Conservation (phyloP, 192 early-diverging fungal species). For the Borealophlyctis nickersoniae region DNA sequence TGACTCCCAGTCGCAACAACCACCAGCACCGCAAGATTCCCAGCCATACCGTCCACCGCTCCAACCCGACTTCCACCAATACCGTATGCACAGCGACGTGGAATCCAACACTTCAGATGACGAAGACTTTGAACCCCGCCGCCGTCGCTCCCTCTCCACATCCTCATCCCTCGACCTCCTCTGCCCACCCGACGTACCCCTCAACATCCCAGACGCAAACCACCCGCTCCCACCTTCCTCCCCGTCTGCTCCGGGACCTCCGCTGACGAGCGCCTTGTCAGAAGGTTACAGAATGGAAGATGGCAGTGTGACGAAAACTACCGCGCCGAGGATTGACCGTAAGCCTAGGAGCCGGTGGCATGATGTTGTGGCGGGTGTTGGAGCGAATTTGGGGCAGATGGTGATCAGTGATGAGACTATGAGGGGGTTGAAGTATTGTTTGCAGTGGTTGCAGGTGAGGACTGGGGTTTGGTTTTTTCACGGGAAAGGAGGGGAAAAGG, state of each 20-base stretch:
- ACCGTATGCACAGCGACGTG: neutral
- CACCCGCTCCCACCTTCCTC: neutral
- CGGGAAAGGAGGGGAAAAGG: neutral
- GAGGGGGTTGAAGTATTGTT: slow-evolving; percentile 82
- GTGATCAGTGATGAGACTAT: slow-evolving; percentile 87
- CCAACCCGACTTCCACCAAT: neutral
- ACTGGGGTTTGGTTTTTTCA: slow-evolving; percentile 5
- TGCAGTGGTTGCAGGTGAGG: slow-evolving; percentile 70
- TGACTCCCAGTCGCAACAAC: too few relatives aligned
- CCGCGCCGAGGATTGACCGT: slow-evolving; percentile 38
- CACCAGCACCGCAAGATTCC: too few relatives aligned
- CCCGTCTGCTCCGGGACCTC: slow-evolving; percentile 16
- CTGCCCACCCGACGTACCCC: slow-evolving; percentile 21
- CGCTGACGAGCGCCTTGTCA: slow-evolving; percentile 21
- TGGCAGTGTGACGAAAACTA: slow-evolving; percentile 12
- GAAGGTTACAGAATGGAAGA: slow-evolving; percentile 1
- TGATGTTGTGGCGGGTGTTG: slow-evolving; percentile 59
- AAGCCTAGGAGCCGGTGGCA: slow-evolving; percentile 55
- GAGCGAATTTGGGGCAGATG: slow-evolving; percentile 67
- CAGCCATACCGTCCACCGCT: too few relatives aligned
- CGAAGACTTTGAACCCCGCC: slow-evolving; percentile 1
- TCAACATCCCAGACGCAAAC: neutral
- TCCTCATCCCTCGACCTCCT: slow-evolving; percentile 25
- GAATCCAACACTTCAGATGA: slow-evolving; percentile 2
- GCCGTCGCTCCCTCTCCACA: slow-evolving; percentile 15